Base-by-base conservation (phyloP, 2,329 filamentous ascomycete genomes). In the Colletotrichum limetticola region DNA sequence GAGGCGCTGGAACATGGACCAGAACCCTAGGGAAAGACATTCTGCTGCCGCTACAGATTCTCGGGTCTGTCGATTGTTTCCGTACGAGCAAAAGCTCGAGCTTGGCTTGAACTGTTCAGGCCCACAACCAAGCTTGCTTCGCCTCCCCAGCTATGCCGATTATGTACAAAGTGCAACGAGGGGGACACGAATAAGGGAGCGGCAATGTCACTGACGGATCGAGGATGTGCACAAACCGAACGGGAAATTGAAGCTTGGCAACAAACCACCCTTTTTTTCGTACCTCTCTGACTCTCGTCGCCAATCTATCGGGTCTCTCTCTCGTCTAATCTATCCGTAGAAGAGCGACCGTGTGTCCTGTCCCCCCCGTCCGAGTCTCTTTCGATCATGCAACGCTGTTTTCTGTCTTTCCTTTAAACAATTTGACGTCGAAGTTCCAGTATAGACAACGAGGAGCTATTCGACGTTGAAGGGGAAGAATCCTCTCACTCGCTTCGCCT, bases 111-210 rank as follows among this genome's bases (percentile, higher is more conserved):
- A 58, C 55, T 30, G 63, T 42, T 30, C 22, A 66, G 53, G 52
- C 63, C 63, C 63, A 66, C 63, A 24, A 28, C 53, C 63, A 66
- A 66, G 53, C 63, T 57, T 66, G 63, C 63, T 66, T 66, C 63
- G 63, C 63, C 63, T 58, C 63, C 53, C 55, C 35, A 22, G 22
- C 63, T 58, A 66, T 57, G 56, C 63, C 57, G 42, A 46, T 66
- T 55, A 46, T 66, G 42, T 35, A 58, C 63, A 22, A 58, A 66
- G 32, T 58, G 63, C 26, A 55, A 58, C 56, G 57, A 66, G 28
- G 56, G 63, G 63, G 56, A 66, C 63, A 55, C 63, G 63, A 49
- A 66, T 57, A 66, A 65, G 46, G 49, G 49, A 53, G 53, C 3
- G 35, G 62, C 60, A 63, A 28, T 32, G 30, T 35, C 53, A 57